Conservation (phyloP, 768 basidiomycete species). For the Lentinus brumalis region DNA sequence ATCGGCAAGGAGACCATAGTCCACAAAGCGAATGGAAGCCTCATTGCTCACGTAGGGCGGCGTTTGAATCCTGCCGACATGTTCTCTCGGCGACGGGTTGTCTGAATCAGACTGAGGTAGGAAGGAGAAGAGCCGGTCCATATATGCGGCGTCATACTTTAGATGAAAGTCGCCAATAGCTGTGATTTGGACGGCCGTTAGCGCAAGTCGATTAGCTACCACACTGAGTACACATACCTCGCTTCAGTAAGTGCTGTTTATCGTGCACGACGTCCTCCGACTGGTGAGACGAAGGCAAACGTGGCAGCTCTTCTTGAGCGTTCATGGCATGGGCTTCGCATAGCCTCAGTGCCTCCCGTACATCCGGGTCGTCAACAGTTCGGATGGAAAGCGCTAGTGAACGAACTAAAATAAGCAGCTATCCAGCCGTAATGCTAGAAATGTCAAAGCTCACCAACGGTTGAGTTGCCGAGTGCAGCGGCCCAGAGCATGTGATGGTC, state of each 20-base stretch:
- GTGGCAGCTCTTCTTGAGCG: too few relatives aligned
- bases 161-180: not conserved
- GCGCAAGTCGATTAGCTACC: not conserved
- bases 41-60: constrained; percentile 1
- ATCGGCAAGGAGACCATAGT: not conserved
- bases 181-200: not conserved
- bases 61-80: not conserved
- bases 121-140: not conserved
- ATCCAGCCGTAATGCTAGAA: not conserved
- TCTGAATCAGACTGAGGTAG: not conserved
- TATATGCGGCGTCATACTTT: not conserved
- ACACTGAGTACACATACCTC: not conserved
- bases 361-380: too few relatives aligned
- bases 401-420: not conserved
- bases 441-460: not conserved
- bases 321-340: too few relatives aligned
- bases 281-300: not conserved
- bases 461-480: not conserved
- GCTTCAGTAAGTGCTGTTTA: not conserved
- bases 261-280: not conserved
- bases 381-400: too few relatives aligned
- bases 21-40: not conserved
- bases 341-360: too few relatives aligned
- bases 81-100: not conserved
- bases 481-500: constrained; percentile 7